Conservation (phyloP, 306 rosid genomes). For the Carpinus fangiana region DNA sequence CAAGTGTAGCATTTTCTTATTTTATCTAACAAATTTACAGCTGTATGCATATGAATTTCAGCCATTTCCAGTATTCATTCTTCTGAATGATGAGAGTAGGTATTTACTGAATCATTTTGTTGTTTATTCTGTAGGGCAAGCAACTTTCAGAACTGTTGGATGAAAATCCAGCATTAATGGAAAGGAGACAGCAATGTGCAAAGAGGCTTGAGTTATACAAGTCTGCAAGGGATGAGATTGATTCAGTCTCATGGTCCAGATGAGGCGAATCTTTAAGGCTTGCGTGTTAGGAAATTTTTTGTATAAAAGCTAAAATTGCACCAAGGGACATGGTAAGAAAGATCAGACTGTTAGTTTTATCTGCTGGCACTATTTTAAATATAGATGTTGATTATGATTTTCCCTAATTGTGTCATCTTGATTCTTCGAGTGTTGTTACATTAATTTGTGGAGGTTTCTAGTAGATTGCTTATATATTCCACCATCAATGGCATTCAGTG, state of each 20-base stretch:
- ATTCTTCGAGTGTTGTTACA: neutral
- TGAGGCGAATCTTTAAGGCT: neutral
- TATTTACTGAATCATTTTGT: conserved; percentile 2
- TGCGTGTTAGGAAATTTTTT: neutral
- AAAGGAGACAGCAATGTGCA: conserved; percentile 46
- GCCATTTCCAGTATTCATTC: neutral
- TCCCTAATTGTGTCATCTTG: neutral
- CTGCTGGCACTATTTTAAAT: neutral
- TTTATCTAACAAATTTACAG: neutral
- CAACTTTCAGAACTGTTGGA: conserved; percentile 43
- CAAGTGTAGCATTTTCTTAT: neutral
- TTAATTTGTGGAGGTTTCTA: neutral
- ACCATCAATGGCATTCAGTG: neutral
- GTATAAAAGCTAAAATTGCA: neutral
- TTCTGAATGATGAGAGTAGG: neutral
- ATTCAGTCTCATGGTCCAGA: conserved; percentile 50
- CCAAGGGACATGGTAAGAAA: neutral
- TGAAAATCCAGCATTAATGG: conserved; percentile 44
- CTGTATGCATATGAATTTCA: neutral
- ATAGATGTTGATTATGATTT: neutral
- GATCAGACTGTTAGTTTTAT: neutral
- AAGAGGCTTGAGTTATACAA: conserved; percentile 54
- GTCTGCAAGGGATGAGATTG: conserved; percentile 57
- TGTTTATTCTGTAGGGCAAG: conserved; percentile 30
- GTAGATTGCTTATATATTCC: neutral